Base-by-base conservation (phyloP, 495 filamentous ascomycete species). In the Talaromyces borbonicus region DNA sequence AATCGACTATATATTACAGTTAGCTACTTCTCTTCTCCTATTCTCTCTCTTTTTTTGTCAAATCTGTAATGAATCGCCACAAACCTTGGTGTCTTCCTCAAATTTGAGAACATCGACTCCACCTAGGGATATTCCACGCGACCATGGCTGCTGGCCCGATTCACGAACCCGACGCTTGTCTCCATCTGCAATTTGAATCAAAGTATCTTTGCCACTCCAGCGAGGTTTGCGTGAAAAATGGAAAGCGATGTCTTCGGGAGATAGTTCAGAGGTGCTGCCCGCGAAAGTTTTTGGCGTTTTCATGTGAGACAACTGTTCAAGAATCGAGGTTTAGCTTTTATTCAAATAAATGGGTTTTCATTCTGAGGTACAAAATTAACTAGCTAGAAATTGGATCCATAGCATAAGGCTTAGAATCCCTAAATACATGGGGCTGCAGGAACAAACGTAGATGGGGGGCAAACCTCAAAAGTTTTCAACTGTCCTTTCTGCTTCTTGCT, bases 221-320 rank as follows among this genome's bases (percentile, higher is more conserved):
- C 74, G 79, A 24, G 88, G 85, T 46, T 85, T 85, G 69, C 84
- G 72, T 47, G 73, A 75, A 44, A 73, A 58, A 64, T 83, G 78
- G 55, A 77, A 83, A 35, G 63, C 68, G 58, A 68, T 61, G 35
- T 87, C 83, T 22, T 61, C 59, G 24, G 71, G 60, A 50, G 64
- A 70, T 71, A 86, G 69, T 37, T 79, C 62, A 52, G 62, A 66
- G 27, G 74, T 65, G 53, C 81, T 74, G 49, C 74, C 69, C 33
- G 73, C 66, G 50, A 65, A 68, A 15, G 75, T 75, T 58, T 88
- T 87, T 29, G 82, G 69, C 54, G 75, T 75, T 60, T 88, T 89
- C 59, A 82, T 70, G 65, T 92, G 88, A 30, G 88, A 87, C 78
- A 81, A 94, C 90, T 96, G 78, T 56, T 62, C 66, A 67, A 58